phyloP scores from a whole-genome alignment of 106 monocot species.

The Ottelia alismoides region DNA sequence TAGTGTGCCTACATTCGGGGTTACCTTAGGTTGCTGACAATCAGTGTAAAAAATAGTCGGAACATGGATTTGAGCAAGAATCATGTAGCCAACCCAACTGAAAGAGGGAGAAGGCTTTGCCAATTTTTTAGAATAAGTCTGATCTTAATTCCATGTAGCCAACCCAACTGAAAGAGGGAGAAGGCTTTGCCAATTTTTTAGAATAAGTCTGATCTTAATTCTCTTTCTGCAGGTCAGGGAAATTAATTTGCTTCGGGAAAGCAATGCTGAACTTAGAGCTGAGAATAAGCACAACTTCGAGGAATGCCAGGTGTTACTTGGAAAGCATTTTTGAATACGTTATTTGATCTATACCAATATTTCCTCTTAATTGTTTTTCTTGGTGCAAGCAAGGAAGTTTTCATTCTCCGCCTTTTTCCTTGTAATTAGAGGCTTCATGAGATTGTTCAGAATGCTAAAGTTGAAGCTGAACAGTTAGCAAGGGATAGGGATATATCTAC shows the following conservation, averaged over 20 bases:
- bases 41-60: no score
- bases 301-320: constrained; percentile 75
- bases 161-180: no score
- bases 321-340: no score
- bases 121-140: neutral
- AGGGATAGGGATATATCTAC: constrained; percentile 38
- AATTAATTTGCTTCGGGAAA: constrained; percentile 93
- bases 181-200: no score
- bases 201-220: neutral
- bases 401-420: constrained; percentile 1
- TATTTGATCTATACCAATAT: no score
- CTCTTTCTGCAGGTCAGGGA: constrained; percentile 52
- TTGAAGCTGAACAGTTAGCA: constrained; percentile 44
- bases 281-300: constrained; percentile 97
- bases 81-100: no score
- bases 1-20: no score
- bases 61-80: no score
- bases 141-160: neutral
- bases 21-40: no score
- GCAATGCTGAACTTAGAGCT: constrained; percentile 85
- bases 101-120: no score
- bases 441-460: constrained; percentile 47
- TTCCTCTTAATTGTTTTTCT: neutral
- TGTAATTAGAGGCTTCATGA: constrained; percentile 88
- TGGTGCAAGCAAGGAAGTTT: neutral